phyloP scores from a whole-genome alignment of 108 stramenopile genomes.

The Stephanodiscus triporus region DNA sequence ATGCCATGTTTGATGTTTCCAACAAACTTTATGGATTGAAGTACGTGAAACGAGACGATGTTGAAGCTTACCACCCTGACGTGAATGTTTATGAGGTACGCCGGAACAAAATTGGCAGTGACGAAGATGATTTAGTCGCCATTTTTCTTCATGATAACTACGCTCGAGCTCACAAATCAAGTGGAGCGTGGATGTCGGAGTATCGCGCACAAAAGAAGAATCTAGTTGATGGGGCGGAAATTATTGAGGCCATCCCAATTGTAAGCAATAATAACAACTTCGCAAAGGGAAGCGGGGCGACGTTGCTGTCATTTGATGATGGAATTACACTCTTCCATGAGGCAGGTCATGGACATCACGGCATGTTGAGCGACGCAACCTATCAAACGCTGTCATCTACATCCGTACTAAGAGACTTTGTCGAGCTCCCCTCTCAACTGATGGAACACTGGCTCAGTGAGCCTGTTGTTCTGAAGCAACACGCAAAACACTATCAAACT shows the following conservation, averaged over 20 bases:
- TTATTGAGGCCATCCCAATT: slow-evolving; percentile 63
- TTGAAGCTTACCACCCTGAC: slow-evolving; percentile 71
- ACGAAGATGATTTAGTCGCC: slow-evolving; percentile 60
- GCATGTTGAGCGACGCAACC: slow-evolving; percentile 72
- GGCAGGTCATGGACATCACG: slow-evolving; percentile 76
- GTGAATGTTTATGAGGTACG: slow-evolving; percentile 80
- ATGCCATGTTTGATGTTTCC: slow-evolving; percentile 75
- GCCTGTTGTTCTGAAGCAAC: slow-evolving; percentile 63
- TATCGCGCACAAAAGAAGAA: slow-evolving; percentile 76
- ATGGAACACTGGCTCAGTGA: slow-evolving; percentile 82
- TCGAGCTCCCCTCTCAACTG: slow-evolving; percentile 77
- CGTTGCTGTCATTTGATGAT: slow-evolving; percentile 72
- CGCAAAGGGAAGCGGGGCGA: slow-evolving; percentile 57
- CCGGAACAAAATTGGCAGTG: slow-evolving; percentile 18
- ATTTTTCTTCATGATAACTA: slow-evolving; percentile 82
- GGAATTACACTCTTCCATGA: slow-evolving; percentile 63
- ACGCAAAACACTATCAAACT: slow-evolving; percentile 66
- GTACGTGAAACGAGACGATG: slow-evolving; percentile 59
- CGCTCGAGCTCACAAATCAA: slow-evolving; percentile 62
- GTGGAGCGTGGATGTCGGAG: slow-evolving; percentile 85
- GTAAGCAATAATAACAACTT: slow-evolving; percentile 87
- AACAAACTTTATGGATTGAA: slow-evolving; percentile 73
- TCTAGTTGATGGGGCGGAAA: slow-evolving; percentile 45
- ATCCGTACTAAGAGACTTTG: slow-evolving; percentile 73
- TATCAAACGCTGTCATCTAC: slow-evolving; percentile 70